Conservation (phyloP, 2,329 filamentous ascomycete genomes). For the Hortaea sp. region DNA sequence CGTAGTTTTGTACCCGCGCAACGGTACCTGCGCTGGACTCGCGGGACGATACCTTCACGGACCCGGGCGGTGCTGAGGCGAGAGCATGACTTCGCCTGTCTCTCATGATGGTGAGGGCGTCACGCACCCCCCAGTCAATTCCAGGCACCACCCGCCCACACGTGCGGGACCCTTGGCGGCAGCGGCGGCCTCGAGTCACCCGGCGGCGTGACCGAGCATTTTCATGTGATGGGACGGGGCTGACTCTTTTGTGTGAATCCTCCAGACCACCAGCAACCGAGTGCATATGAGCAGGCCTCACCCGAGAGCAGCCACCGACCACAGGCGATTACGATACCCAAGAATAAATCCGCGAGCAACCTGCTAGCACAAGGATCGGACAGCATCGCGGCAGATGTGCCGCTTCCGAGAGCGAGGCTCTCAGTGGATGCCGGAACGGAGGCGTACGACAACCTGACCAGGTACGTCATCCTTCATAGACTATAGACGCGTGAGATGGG, state of each 20-base stretch:
- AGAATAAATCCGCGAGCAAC: conserved; percentile 41
- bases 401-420: conserved; percentile 52
- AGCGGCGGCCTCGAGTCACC: not conserved
- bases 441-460: conserved; percentile 57
- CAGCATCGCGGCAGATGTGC: conserved; percentile 39
- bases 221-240: not conserved
- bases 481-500: too few species aligned
- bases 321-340: conserved; percentile 26
- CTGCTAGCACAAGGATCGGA: conserved; percentile 28
- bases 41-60: not conserved
- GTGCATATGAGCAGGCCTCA: not conserved
- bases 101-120: conserved; percentile 1
- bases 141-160: too few species aligned
- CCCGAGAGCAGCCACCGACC: not conserved
- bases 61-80: not conserved
- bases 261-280: not conserved
- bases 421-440: conserved; percentile 65
- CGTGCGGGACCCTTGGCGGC: not conserved
- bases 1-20: not conserved
- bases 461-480: conserved; percentile 44
- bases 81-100: conserved; percentile 3
- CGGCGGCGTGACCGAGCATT: not conserved
- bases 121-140: not conserved
- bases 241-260: not conserved
- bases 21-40: not conserved